Conservation (phyloP, 257 asterid species). For the Lycium barbarum region DNA sequence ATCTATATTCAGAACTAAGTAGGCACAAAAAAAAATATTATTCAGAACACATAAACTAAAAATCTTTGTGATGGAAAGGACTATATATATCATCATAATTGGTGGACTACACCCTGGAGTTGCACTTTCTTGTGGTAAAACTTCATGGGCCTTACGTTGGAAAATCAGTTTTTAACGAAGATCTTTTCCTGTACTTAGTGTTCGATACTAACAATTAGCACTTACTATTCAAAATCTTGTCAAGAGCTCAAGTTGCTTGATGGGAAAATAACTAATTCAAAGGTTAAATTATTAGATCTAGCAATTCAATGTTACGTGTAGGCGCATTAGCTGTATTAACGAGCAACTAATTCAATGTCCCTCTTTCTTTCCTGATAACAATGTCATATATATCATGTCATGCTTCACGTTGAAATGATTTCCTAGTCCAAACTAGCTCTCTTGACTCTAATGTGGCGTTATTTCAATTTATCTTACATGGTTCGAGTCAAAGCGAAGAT, state of each 20-base stretch:
- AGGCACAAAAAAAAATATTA: too few relatives aligned
- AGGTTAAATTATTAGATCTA: neutral
- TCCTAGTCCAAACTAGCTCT: neutral
- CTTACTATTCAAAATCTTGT: neutral
- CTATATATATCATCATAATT: neutral
- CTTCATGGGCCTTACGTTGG: neutral
- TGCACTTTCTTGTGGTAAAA: neutral
- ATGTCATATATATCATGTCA: neutral
- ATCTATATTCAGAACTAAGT: too few relatives aligned
- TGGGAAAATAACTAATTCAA: neutral
- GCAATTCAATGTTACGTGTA: neutral
- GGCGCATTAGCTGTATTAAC: neutral
- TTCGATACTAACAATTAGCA: neutral
- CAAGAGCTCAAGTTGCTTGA: conserved; percentile 8
- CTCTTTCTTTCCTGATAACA: neutral
- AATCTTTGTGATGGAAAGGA: neutral
- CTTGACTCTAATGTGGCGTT: neutral
- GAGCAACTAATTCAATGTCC: neutral
- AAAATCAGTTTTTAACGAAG: neutral
- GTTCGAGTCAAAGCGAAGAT: neutral
- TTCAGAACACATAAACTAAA: too few relatives aligned
- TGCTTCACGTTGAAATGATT: neutral
- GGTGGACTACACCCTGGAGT: conserved; percentile 12
- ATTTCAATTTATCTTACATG: neutral
- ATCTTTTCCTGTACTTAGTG: neutral